Conservation (phyloP, 2,329 filamentous ascomycete species). For the Trichoderma pleuroti region DNA sequence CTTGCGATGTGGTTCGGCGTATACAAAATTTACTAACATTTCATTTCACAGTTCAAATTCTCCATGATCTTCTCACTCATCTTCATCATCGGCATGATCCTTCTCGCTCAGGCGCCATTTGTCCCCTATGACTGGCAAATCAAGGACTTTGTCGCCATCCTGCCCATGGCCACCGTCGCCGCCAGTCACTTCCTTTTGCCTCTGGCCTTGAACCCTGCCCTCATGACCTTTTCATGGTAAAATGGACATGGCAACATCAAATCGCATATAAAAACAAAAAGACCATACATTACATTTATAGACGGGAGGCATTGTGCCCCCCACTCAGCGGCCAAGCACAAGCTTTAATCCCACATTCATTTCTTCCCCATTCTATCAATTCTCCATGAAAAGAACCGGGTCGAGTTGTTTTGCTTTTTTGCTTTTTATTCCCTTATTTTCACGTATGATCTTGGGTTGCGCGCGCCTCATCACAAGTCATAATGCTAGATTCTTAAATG, state of each 20-base stretch:
- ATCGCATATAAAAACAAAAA: not conserved
- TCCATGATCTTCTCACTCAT: constrained; percentile 60
- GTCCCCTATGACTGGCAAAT: constrained; percentile 64
- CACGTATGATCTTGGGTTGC: not conserved
- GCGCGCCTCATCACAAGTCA: not conserved
- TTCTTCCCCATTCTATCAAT: not conserved
- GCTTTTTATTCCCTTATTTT: not conserved
- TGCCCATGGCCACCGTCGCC: constrained; percentile 71
- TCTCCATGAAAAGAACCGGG: not conserved
- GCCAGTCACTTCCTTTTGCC: constrained; percentile 68
- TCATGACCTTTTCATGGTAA: constrained; percentile 78
- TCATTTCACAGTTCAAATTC: constrained; percentile 60
- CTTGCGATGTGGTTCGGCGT: constrained; percentile 31
- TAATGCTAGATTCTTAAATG: not conserved
- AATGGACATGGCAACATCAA: not conserved
- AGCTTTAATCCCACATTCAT: not conserved
- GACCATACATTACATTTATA: not conserved
- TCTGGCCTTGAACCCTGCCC: constrained; percentile 70
- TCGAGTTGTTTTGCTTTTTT: not conserved
- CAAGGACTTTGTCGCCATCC: constrained; percentile 69
- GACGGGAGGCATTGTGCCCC: not conserved
- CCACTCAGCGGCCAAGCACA: not conserved
- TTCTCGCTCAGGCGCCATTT: constrained; percentile 61
- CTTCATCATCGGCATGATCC: constrained; percentile 59
- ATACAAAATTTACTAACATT: constrained; percentile 23